Evolutionary conservation across 805 yeast species (phyloP).

Genomic region (Cephaloascus albidus): DNA sequence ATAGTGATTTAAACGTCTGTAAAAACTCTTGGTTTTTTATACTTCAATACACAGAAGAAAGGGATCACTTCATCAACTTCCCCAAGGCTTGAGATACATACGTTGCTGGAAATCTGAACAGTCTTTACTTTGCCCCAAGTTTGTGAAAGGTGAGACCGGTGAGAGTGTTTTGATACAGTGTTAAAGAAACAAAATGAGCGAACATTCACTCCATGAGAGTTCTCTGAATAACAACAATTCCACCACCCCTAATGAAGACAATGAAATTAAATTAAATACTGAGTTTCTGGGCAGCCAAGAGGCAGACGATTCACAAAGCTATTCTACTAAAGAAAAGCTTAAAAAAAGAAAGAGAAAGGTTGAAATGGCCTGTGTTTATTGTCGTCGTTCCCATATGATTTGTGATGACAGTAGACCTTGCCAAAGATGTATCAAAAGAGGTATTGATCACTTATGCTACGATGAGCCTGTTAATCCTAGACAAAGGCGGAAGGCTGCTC

Average conservation of each 20-base stretch:
- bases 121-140: too few species aligned
- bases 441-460: conserved; percentile 80
- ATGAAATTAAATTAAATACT: neutral
- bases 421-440: conserved; percentile 74
- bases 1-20: too few species aligned
- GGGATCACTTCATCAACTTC: too few species aligned
- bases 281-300: neutral
- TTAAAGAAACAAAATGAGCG: too few species aligned
- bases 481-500: conserved; percentile 24
- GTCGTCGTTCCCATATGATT: conserved; percentile 89
- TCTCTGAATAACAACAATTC: too few species aligned
- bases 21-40: too few species aligned
- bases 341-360: conserved; percentile 38
- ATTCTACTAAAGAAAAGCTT: neutral
- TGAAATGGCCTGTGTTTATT: conserved; percentile 75
- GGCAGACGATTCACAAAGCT: neutral
- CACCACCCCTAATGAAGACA: neutral
- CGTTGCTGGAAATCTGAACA: too few species aligned
- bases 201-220: too few species aligned
- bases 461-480: conserved; percentile 50
- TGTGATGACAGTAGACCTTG: conserved; percentile 79
- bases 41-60: too few species aligned
- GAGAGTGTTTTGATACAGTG: too few species aligned
- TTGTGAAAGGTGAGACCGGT: too few species aligned
- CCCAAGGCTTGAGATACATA: too few species aligned